Conservation (phyloP, 768 basidiomycete genomes). For the Kwoniella sp. region DNA sequence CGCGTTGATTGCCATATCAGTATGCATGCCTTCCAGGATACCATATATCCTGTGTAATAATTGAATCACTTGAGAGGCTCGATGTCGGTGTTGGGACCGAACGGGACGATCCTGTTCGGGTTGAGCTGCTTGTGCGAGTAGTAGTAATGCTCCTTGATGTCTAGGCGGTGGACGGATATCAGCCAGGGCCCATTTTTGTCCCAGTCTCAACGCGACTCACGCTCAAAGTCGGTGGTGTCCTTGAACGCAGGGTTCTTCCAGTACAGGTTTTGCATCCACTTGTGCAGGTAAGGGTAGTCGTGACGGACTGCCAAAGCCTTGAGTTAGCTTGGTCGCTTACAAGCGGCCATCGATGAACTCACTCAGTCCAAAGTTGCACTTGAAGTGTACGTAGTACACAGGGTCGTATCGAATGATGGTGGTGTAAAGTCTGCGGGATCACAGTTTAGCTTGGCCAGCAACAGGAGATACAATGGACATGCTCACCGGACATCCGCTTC, state of each 20-base stretch:
- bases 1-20: too few species aligned
- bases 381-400: conserved; percentile 88
- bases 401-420: conserved; percentile 65
- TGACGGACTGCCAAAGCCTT: conserved; percentile 58
- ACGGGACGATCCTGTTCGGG: conserved; percentile 68
- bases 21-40: too few species aligned
- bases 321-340: neutral
- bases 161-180: conserved; percentile 2
- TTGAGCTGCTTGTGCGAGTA: conserved; percentile 62
- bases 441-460: neutral
- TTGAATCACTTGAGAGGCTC: conserved; percentile 52
- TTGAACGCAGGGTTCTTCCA: conserved; percentile 87
- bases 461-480: neutral
- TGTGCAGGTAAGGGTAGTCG: conserved; percentile 78
- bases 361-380: conserved; percentile 73
- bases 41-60: too few species aligned
- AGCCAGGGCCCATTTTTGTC: conserved; percentile 51
- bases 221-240: conserved; percentile 79
- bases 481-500: conserved; percentile 53
- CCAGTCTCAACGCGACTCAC: conserved; percentile 56
- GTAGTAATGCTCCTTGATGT: conserved; percentile 51
- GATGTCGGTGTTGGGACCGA: conserved; percentile 68
- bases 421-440: conserved; percentile 70
- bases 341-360: conserved; percentile 11
- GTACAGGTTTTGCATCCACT: conserved; percentile 80